phyloP scores from a whole-genome alignment of 2,329 filamentous ascomycete species.

The Talaromyces sp. region DNA sequence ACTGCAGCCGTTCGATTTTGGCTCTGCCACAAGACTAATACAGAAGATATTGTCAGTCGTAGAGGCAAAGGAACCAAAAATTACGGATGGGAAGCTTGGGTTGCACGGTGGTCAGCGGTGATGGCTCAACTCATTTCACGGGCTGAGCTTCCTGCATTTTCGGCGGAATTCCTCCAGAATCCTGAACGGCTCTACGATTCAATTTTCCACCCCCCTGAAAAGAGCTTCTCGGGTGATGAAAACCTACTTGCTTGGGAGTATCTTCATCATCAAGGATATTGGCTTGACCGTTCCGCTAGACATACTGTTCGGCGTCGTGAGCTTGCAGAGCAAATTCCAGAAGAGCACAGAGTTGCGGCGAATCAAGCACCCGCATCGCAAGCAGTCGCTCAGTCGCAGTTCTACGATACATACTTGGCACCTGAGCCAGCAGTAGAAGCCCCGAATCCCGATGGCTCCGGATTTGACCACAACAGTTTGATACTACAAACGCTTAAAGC shows the following conservation, averaged over 20 bases:
- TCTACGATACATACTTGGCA: constrained; percentile 61
- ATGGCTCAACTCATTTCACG: constrained; percentile 60
- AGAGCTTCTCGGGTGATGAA: constrained; percentile 48
- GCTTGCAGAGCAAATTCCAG: constrained; percentile 55
- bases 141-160: constrained; percentile 49
- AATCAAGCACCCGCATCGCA: constrained; percentile 55
- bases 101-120: constrained; percentile 66
- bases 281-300: constrained; percentile 54
- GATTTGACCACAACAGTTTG: constrained; percentile 52
- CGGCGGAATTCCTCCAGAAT: constrained; percentile 27
- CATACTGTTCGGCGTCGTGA: constrained; percentile 50
- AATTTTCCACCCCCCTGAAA: constrained; percentile 52
- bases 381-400: constrained; percentile 51
- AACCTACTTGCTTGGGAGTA: constrained; percentile 56
- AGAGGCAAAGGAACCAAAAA: constrained; percentile 80
- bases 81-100: constrained; percentile 94
- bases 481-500: constrained; percentile 49
- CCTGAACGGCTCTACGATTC: constrained; percentile 28
- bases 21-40: constrained; percentile 70
- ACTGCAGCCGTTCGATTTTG: constrained; percentile 76
- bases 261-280: constrained; percentile 62
- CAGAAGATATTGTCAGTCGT: constrained; percentile 74
- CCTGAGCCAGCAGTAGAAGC: constrained; percentile 57
- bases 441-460: constrained; percentile 41
- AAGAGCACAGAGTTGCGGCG: constrained; percentile 57